These are phyloP conservation scores for Colletotrichum shisoi DNA, from an alignment of 2,329 filamentous ascomycete species.

Conservation along the genomic window DNA sequence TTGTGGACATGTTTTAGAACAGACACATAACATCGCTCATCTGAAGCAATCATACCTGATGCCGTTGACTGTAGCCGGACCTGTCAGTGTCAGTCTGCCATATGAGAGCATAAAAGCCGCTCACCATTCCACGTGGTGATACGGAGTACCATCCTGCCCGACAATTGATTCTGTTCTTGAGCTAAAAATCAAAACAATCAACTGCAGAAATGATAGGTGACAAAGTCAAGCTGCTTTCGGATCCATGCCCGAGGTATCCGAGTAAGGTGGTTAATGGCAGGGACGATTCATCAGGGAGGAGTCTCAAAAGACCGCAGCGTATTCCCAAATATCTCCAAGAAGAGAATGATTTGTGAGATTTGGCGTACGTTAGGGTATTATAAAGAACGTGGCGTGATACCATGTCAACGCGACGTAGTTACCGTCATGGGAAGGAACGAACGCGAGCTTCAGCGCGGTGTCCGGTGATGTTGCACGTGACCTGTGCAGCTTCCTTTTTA, in stretches of 20 bases:
- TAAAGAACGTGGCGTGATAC: neutral
- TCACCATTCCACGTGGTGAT: conserved; percentile 89
- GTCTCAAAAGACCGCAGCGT: neutral
- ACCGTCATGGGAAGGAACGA: conserved; percentile 8
- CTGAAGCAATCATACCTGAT: conserved; percentile 65
- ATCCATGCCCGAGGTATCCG: conserved; percentile 7
- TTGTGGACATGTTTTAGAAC: conserved; percentile 45
- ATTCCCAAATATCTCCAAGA: neutral
- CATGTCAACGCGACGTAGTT: conserved; percentile 18
- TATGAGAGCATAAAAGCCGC: conserved; percentile 39
- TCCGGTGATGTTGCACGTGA: conserved; percentile 20
- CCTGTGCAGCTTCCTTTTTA: neutral
- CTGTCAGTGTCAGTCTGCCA: conserved; percentile 41
- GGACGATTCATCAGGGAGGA: neutral
- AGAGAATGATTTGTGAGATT: no score
- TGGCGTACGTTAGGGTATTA: neutral
- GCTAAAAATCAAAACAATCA: neutral
- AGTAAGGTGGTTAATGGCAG: neutral
- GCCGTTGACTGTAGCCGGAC: conserved; percentile 70
- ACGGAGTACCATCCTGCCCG: conserved; percentile 70
- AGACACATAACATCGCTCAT: neutral
- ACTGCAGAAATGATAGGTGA: conserved; percentile 1
- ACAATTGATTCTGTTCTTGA: neutral
- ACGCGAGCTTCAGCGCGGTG: conserved; percentile 30
- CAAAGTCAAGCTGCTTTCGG: conserved; percentile 12